Percentiles rank a stretch among this genome's conserved stretches.
Conservation (phyloP, 2,329 filamentous ascomycete species). For the Pseudogymnoascus sp. region DNA sequence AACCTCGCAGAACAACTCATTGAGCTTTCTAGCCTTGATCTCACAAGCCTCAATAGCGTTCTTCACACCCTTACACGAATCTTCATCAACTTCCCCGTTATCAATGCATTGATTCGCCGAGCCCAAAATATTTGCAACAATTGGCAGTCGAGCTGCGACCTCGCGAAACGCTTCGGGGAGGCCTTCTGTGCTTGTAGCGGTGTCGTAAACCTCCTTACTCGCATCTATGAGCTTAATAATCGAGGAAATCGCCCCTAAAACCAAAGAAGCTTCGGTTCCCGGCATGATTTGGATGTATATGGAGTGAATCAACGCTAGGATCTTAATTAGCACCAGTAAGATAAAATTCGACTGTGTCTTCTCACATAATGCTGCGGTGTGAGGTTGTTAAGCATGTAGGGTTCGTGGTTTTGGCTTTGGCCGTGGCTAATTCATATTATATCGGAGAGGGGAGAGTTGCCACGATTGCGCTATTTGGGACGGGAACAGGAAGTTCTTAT, state of each 20-base stretch:
- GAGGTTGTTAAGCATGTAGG: no score
- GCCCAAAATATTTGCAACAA: not conserved
- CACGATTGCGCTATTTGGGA: no score
- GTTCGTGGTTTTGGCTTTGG: no score
- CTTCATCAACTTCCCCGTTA: not conserved
- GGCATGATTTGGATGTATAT: not conserved
- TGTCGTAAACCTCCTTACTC: not conserved
- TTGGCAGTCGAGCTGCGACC: not conserved
- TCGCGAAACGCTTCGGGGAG: not conserved
- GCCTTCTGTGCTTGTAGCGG: not conserved
- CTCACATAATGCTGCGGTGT: no score
- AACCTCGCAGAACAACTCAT: not conserved
- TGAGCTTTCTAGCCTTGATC: not conserved
- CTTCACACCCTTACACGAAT: not conserved
- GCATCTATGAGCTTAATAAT: not conserved
- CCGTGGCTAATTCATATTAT: no score
- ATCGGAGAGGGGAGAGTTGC: no score
- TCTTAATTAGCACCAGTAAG: no score
- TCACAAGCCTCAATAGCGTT: not conserved
- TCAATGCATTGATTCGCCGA: not conserved
- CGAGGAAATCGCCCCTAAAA: not conserved
- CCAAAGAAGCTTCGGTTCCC: not conserved
- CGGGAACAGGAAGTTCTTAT: no score
- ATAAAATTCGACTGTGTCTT: no score
- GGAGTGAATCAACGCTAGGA: no score